These are phyloP conservation scores for Nelumbo lutea DNA, from an alignment of 164 flowering plant species.

Conservation along the genomic window DNA sequence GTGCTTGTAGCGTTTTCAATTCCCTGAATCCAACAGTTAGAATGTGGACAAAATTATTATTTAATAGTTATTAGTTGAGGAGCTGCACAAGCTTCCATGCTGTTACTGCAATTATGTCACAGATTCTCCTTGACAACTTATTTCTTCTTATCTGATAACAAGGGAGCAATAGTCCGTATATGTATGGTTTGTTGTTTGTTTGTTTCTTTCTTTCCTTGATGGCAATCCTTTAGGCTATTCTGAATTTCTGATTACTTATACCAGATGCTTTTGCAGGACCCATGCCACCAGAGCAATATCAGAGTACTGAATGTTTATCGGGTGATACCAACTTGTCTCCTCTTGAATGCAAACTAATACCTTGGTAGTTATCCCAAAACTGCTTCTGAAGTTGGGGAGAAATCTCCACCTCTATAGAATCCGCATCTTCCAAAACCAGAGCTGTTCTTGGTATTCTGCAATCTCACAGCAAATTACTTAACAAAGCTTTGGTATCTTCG, in stretches of 20 bases:
- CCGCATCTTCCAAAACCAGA: constrained; percentile 70
- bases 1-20: no score
- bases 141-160: no score
- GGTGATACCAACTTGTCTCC: constrained; percentile 89
- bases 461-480: constrained; percentile 28
- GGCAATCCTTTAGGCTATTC: neutral
- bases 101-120: no score
- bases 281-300: constrained; percentile 88
- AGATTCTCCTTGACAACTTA: no score
- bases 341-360: constrained; percentile 55
- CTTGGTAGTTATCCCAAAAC: constrained; percentile 19
- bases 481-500: constrained; percentile 11
- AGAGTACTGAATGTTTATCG: constrained; percentile 61
- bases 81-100: no score
- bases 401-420: constrained; percentile 29
- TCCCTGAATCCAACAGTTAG: no score
- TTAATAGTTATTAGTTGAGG: neutral
- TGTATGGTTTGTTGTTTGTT: no score
- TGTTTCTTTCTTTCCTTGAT: no score
- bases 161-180: no score
- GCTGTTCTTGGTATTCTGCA: constrained; percentile 64
- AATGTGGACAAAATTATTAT: neutral
- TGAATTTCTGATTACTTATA: neutral
- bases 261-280: constrained; percentile 54
- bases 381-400: constrained; percentile 29